phyloP scores from a whole-genome alignment of 768 basidiomycete species.

The Hericium alpestre region DNA sequence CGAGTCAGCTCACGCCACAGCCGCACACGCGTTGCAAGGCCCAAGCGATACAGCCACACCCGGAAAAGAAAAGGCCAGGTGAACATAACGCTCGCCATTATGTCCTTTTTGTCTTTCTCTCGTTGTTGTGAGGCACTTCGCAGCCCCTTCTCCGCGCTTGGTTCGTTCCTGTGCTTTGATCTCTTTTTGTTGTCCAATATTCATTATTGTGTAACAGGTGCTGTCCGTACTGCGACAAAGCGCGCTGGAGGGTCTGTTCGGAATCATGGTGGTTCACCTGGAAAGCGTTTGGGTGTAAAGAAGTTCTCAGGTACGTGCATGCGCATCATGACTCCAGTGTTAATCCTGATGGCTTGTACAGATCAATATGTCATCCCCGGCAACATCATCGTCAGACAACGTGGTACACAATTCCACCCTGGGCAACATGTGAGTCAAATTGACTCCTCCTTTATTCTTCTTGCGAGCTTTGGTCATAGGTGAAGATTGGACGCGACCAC shows the following conservation, averaged over 20 bases:
- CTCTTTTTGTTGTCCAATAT: not conserved
- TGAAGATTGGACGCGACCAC: conserved; percentile 72
- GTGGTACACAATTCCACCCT: conserved; percentile 86
- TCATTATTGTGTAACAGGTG: conserved; percentile 22
- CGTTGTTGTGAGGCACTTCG: conserved; percentile 25
- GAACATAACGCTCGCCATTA: conserved; percentile 12
- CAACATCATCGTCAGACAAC: conserved; percentile 91
- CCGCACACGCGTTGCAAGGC: not conserved
- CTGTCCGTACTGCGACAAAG: conserved; percentile 91
- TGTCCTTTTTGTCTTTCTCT: conserved; percentile 41
- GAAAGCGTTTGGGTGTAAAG: conserved; percentile 89
- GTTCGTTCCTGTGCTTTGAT: conserved; percentile 10
- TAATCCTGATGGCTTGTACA: conserved; percentile 19
- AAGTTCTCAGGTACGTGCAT: conserved; percentile 75
- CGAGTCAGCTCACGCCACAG: not conserved
- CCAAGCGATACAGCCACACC: not conserved
- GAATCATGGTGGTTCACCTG: conserved; percentile 88
- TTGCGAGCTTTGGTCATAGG: not conserved
- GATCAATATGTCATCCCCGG: conserved; percentile 90
- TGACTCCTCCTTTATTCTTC: not conserved
- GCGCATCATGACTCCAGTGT: too few species aligned
- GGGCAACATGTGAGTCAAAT: conserved; percentile 71
- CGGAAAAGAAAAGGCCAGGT: not conserved
- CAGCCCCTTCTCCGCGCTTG: conserved; percentile 41
- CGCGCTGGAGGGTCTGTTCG: conserved; percentile 89